Base-by-base conservation (phyloP, 129 eudicot species). In the Flaveria trinervia region DNA sequence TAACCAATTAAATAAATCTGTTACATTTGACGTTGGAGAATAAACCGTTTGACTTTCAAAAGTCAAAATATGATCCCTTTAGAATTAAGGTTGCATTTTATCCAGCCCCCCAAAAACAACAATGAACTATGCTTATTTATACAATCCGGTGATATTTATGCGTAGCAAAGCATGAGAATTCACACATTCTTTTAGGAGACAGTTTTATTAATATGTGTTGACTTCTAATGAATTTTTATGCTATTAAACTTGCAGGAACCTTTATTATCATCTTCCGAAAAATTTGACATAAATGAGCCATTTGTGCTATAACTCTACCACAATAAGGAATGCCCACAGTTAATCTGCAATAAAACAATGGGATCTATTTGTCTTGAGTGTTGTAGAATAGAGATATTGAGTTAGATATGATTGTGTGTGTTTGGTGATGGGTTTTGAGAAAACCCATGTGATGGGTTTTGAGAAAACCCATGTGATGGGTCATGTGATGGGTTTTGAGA, bases 211-310 rank as follows among this genome's bases (percentile, higher is more conserved):
- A 55, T 7, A 55, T 45, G 49, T 45, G 9, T 9, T 45, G 12
- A 45, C 49, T 45, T 45, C 26, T 20, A 20, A 55, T 1, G 5
- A 55, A 55, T 2, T 17, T 20, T 7, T 3, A 9, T 51, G 50
- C 66, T 65, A 25, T 23, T 45, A 26, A 66, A 72, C 67, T 44
- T 80, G 77, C 92, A 90, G 96, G 92, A 79, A 72, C 90, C 92
- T 33, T 43, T 68, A 30, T 57, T 90, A 30, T 90, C 96, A 9
- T 84, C 96, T 51, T 85, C 92, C 22, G 56, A 85, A 80, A 65
- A 7, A 49, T 87, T 90, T 41, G 79, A 85, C 62, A 46, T 75
- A 52, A 87, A 77, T 68, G 73, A 66, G 65, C 75, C 51, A n/a
- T 80, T 80, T 67, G 71, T 44, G 65, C 75, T 80, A 66, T 80